Percentiles rank a stretch among this genome's conserved stretches.
These are phyloP conservation scores for Gardenia jasminoides DNA, from an alignment of 257 asterid species.

Conservation along the genomic window DNA sequence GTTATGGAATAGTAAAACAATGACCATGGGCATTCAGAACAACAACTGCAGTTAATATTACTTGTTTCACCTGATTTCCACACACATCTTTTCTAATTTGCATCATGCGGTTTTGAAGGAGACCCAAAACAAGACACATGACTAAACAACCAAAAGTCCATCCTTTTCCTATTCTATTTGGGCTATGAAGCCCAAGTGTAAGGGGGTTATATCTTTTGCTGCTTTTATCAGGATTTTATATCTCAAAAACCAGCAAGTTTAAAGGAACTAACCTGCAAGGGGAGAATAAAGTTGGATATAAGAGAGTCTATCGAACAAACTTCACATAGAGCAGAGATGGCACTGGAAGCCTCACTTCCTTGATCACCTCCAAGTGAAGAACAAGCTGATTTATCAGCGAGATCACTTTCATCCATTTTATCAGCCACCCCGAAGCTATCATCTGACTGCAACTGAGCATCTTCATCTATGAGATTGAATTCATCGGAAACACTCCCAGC, in stretches of 20 bases:
- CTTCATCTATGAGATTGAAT: slow-evolving; percentile 53
- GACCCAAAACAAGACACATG: no score
- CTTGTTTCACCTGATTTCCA: background rate
- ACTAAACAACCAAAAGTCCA: no score
- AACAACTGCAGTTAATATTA: background rate
- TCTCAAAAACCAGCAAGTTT: background rate
- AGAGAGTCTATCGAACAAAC: slow-evolving; percentile 84
- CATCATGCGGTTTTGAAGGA: no score
- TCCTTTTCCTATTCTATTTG: no score
- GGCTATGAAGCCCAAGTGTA: no score
- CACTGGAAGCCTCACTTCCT: slow-evolving; percentile 84
- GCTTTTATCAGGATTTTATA: no score
- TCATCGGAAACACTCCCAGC: slow-evolving; percentile 86
- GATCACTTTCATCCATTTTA: background rate
- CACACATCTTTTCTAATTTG: background rate
- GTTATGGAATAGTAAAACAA: background rate
- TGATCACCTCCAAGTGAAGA: slow-evolving; percentile 63
- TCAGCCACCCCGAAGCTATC: slow-evolving; percentile 15
- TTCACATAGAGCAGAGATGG: slow-evolving; percentile 95
- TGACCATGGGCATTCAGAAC: background rate
- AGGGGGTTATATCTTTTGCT: no score
- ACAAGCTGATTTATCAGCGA: slow-evolving; percentile 56
- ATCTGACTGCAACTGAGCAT: slow-evolving; percentile 14
- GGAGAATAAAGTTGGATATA: slow-evolving; percentile 94
- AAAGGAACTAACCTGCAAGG: slow-evolving; percentile 76